These are phyloP conservation scores for Tolypocladium nubicola DNA, from an alignment of 2,329 filamentous ascomycete species.

Conservation along the genomic window DNA sequence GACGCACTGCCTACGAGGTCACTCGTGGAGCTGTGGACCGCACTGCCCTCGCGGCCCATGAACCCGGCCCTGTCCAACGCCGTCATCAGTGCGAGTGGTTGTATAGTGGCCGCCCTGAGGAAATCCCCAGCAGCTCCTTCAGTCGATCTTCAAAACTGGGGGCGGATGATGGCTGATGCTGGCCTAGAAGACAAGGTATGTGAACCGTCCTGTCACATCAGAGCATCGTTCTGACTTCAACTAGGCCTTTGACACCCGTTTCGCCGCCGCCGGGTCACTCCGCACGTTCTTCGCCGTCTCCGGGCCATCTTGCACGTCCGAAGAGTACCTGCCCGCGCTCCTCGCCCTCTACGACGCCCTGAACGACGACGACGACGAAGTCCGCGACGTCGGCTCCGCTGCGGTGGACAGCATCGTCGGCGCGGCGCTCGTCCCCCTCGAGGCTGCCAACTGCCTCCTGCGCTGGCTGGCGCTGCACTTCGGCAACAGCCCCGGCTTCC, in stretches of 20 bases:
- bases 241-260: constrained; percentile 54
- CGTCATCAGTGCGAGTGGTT: constrained; percentile 35
- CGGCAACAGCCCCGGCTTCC: constrained; percentile 24
- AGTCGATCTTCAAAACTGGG: constrained; percentile 29
- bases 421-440: constrained; percentile 32
- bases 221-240: not conserved
- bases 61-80: constrained; percentile 40
- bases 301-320: constrained; percentile 9
- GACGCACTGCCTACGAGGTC: constrained; percentile 19
- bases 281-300: constrained; percentile 32
- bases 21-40: constrained; percentile 30
- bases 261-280: constrained; percentile 48
- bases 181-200: constrained; percentile 36
- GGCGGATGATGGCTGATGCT: constrained; percentile 36
- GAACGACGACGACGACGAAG: constrained; percentile 86
- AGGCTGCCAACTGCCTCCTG: constrained; percentile 35
- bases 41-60: constrained; percentile 24
- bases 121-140: constrained; percentile 7
- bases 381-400: constrained; percentile 54
- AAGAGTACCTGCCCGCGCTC: constrained; percentile 42
- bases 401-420: constrained; percentile 37
- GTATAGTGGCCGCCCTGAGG: constrained; percentile 26
- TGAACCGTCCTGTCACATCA: not conserved
- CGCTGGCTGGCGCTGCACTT: constrained; percentile 29
- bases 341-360: constrained; percentile 64